Percentiles rank a stretch among this genome's conserved stretches.
phyloP scores from a whole-genome alignment of 164 flowering plant species.

The Tetrastigma voinierianum region DNA sequence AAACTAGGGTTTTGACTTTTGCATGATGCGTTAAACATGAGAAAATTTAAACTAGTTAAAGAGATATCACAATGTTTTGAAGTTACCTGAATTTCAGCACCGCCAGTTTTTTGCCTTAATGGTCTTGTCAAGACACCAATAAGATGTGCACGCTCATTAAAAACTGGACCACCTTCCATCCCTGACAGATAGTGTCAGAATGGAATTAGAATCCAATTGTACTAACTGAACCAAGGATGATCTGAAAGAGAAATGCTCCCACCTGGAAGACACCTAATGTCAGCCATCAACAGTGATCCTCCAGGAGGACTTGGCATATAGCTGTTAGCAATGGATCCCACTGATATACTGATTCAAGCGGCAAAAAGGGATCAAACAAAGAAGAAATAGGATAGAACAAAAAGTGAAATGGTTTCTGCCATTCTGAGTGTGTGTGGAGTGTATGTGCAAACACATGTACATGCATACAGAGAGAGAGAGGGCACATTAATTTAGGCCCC shows the following conservation, averaged over 20 bases:
- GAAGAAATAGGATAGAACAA: too few relatives aligned
- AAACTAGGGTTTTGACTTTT: slow-evolving; percentile 24
- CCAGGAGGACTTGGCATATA: slow-evolving; percentile 54
- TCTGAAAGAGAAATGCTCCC: slow-evolving; percentile 18
- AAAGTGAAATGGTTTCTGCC: too few relatives aligned
- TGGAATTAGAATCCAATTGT: slow-evolving; percentile 14
- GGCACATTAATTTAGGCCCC: too few relatives aligned
- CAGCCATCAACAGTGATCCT: slow-evolving; percentile 79
- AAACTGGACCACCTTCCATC: slow-evolving; percentile 95
- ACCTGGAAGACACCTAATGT: slow-evolving; percentile 96
- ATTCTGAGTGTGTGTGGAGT: too few relatives aligned
- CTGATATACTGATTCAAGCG: slow-evolving; percentile 64
- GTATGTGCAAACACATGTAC: too few relatives aligned
- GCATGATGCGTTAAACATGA: slow-evolving; percentile 24
- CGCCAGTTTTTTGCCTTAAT: slow-evolving; percentile 62
- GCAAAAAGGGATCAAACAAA: slow-evolving; percentile 9
- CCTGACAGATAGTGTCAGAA: slow-evolving; percentile 43
- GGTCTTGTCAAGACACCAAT: slow-evolving; percentile 80
- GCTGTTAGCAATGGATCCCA: slow-evolving; percentile 76
- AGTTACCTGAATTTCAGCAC: slow-evolving; percentile 91
- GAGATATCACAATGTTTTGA: neutral
- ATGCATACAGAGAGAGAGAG: too few relatives aligned
- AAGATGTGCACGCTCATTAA: slow-evolving; percentile 47
- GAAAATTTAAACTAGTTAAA: slow-evolving; percentile 6
- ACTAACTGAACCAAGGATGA: slow-evolving; percentile 2